These are phyloP conservation scores for Chlamydomonas eustigma DNA, from an alignment of 139 green algal species.

Conservation along the genomic window DNA sequence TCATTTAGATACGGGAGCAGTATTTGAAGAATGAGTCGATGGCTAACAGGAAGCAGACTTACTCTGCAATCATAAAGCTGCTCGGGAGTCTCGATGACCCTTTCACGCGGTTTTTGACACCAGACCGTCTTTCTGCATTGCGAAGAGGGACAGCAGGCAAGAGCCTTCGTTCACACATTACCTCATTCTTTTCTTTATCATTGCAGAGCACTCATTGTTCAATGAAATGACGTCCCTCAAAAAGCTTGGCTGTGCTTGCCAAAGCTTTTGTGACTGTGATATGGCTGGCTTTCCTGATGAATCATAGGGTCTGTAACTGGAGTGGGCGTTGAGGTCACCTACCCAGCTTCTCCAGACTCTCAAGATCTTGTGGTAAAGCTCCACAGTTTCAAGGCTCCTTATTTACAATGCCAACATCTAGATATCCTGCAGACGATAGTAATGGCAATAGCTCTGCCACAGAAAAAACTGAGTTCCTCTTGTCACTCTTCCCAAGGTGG, in stretches of 20 bases:
- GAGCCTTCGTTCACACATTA: neutral
- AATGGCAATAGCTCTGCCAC: no score
- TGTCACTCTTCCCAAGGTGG: constrained; percentile 59
- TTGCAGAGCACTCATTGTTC: neutral
- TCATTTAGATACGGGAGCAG: constrained; percentile 54
- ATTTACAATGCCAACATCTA: neutral
- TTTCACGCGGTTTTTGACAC: constrained; percentile 93
- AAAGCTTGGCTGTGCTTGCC: no score
- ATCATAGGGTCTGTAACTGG: constrained; percentile 61
- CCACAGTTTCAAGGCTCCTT: neutral
- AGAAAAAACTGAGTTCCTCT: no score
- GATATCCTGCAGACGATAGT: neutral
- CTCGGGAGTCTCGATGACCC: constrained; percentile 83
- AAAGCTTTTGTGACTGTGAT: no score
- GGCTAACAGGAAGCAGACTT: constrained; percentile 66
- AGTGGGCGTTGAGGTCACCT: constrained; percentile 69
- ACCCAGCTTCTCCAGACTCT: constrained; percentile 4
- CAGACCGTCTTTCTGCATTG: constrained; percentile 60
- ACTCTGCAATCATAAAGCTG: constrained; percentile 80
- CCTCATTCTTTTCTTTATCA: neutral
- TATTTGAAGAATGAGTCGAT: constrained; percentile 62
- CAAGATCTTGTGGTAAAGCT: constrained; percentile 37
- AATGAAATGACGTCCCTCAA: neutral
- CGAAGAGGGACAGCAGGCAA: constrained; percentile 36
- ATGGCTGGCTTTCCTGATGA: neutral